Base-by-base conservation (phyloP, 1,139 yeast species). In the Blastobotrys apis region DNA sequence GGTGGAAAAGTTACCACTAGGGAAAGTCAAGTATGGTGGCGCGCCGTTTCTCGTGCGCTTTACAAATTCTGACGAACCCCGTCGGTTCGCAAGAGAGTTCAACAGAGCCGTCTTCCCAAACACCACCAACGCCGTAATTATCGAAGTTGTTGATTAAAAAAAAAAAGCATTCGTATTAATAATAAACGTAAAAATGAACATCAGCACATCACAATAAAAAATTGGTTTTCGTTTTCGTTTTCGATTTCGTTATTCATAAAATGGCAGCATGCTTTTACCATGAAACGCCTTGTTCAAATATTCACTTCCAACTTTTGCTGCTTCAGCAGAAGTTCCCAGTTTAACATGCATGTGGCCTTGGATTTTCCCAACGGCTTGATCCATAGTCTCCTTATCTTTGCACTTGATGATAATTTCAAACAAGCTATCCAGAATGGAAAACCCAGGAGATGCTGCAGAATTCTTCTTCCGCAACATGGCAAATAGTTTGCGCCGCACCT, bases 1-100 rank as follows among this genome's bases (percentile, higher is more conserved):
- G 0, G 59, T 64, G 4, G 62, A 57, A 25, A 48, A 55, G 13
- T 41, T 69, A 38, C 64, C 65, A 3, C 51, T 58, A 33, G 52
- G 58, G 20, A 54, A 53, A 38, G 47, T 59, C 32, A 43, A 51
- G 16, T 59, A 65, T 12, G 66, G 66, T 4, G 58, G 68, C 1
- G 55, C 62, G 9, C 65, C 69, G 12, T 69, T 69, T 54, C 60
- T 81, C 10, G 60, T 82, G 4, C 62, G 75, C 37, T 81, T 83
- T 56, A 66, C 67, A 12, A 69, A 69, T 49, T 58, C 56, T n/a
- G 59, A 63, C 2, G 77, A 76, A 51, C 82, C 88, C 0, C 57
- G 53, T 26, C 58, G 82, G 40, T 78, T 81, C 51, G 77, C 74
- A 2, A 60, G 77, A n/a, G 74, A 74, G 49, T 73, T 67, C 57